These are phyloP conservation scores for Thelonectria discophora DNA, from an alignment of 2,329 filamentous ascomycete species.

Conservation along the genomic window DNA sequence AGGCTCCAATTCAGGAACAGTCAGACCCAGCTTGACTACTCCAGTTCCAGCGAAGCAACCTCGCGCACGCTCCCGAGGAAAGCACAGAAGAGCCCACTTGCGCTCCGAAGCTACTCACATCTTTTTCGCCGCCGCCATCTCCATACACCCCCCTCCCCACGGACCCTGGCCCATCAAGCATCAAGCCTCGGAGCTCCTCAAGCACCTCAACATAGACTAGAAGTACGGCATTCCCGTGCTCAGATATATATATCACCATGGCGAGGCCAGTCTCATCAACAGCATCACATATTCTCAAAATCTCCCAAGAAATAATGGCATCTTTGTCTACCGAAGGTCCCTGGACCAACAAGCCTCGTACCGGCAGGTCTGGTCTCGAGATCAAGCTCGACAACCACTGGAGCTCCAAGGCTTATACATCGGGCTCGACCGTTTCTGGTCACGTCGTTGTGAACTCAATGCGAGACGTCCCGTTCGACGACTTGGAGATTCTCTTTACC, in stretches of 20 bases:
- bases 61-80: slow-evolving; percentile 13
- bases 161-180: slow-evolving; percentile 6
- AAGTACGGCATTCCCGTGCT: slow-evolving; percentile 26
- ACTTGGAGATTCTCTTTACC: slow-evolving; percentile 62
- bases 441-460: slow-evolving; percentile 56
- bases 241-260: slow-evolving; percentile 38
- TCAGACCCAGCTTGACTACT: slow-evolving; percentile 16
- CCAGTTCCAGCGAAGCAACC: slow-evolving; percentile 18
- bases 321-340: slow-evolving; percentile 39
- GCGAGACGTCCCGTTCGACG: slow-evolving; percentile 59
- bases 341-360: slow-evolving; percentile 30
- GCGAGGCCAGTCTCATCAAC: slow-evolving; percentile 27
- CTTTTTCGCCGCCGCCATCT: slow-evolving; percentile 15
- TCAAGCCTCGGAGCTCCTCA: slow-evolving; percentile 9
- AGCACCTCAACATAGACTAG: slow-evolving; percentile 30
- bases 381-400: slow-evolving; percentile 64
- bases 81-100: slow-evolving; percentile 20
- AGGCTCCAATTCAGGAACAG: slow-evolving; percentile 16
- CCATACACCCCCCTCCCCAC: slow-evolving; percentile 12
- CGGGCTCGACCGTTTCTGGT: slow-evolving; percentile 61
- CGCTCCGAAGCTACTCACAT: slow-evolving; percentile 20
- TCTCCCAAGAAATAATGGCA: slow-evolving; percentile 38
- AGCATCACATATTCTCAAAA: slow-evolving; percentile 28
- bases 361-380: slow-evolving; percentile 50
- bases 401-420: slow-evolving; percentile 64